A percentile compares a stretch with the other conserved stretches of the same genome.
Conservation (phyloP, 2,329 filamentous ascomycete species). For the Penicillium hordei region DNA sequence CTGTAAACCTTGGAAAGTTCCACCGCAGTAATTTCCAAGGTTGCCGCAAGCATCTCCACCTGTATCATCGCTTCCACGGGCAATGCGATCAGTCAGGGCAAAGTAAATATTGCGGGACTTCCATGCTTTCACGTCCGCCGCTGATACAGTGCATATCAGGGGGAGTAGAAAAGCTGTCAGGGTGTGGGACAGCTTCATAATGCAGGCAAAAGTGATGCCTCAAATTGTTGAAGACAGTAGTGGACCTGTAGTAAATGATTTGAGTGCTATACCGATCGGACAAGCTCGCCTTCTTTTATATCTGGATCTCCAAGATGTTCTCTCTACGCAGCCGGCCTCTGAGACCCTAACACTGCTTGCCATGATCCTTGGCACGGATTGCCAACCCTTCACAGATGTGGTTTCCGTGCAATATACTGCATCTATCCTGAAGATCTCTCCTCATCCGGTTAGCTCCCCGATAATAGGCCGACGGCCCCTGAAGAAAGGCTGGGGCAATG, state of each 20-base stretch:
- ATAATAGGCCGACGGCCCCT: not conserved
- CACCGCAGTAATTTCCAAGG: not conserved
- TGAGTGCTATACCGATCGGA: not conserved
- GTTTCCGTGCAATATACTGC: not conserved
- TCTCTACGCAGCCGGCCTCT: not conserved
- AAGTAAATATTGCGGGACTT: slow-evolving; percentile 1
- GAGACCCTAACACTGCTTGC: not conserved
- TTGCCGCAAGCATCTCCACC: not conserved
- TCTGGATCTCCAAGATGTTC: not conserved
- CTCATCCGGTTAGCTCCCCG: not conserved
- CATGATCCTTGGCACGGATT: not conserved
- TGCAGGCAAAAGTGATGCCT: not conserved
- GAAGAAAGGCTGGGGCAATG: not conserved
- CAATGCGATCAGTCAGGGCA: not conserved
- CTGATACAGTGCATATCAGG: not conserved
- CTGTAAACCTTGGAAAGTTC: not conserved
- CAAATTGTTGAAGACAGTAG: not conserved
- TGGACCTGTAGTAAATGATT: not conserved
- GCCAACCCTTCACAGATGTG: not conserved
- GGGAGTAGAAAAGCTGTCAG: not conserved
- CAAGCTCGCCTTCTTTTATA: not conserved
- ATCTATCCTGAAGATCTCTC: not conserved
- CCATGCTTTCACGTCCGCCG: not conserved
- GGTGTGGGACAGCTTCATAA: not conserved
- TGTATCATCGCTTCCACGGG: not conserved